Evolutionary conservation across 2,329 filamentous ascomycete genomes (phyloP), one percentile per base, ranked within the genome.

Genomic region (Pseudogymnoascus verrucosus): DNA sequence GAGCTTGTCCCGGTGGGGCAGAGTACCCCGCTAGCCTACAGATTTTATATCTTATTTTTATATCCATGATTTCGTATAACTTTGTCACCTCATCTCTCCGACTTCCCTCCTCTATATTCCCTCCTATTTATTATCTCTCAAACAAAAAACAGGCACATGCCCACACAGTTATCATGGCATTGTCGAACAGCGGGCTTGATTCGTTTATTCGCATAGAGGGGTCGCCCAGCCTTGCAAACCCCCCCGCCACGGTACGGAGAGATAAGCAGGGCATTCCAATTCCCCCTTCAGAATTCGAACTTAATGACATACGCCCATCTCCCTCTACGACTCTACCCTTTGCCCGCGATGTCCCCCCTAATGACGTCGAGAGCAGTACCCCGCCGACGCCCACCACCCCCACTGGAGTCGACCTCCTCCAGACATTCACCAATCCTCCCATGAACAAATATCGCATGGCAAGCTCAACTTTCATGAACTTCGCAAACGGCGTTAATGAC

Each of bases 401-500:
- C 12, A 76, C 78, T 6, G 78, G 74, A 6, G 77, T 78, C 0
- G 78, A 81, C 51, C 74, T 80, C 3, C 71, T 84, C 34, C 84
- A 84, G 60, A 87, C 79, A 66, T 82, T 85, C 64, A 85, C 80
- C 66, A 78, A 84, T 16, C 83, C 84, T 10, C 79, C 80, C 10
- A 89, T 85, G 82, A 93, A 91, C 73, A 86, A 84, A 65, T 93
- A 82, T 76, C 80, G 90, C 36, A 78, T 93, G 26, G 71, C 87
- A 8, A 81, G 84, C 10, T 80, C 82, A 12, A 91, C 88, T 67
- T 71, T 89, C 47, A 82, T 87, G 65, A 88, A 84, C 64, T 81
- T 95, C 65, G 80, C 82, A 2, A 87, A 88, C 69, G 91, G 90
- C 0, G 76, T 95, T 64, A 90, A 85, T 68, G 91, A 96, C 74